Base-by-base conservation (phyloP, 768 basidiomycete genomes). In the Kwoniella dejecticola region DNA sequence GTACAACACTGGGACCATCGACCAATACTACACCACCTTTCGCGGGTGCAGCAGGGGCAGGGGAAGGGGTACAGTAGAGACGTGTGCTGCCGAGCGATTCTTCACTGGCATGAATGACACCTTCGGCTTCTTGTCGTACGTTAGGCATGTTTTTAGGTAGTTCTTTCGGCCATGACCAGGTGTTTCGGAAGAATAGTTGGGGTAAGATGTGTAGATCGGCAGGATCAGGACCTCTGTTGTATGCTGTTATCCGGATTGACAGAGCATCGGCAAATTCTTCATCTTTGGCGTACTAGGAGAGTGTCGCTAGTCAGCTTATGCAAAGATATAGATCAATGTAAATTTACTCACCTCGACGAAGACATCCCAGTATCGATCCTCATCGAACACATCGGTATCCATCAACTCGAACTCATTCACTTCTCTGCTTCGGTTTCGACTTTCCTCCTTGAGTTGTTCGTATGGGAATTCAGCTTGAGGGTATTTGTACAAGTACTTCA, bases 401-500 rank as follows among this genome's bases (percentile, higher is more conserved):
- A 95, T 80, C 70, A 98, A 87, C 80, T 99, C 96, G 73, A 85
- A 98, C 79, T 99, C 96, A 57, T 85, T 81, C 13, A 92, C 92
- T 60, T 96, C 87, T 46, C 96, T 85, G 69, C 85, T 85, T 47
- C 96, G 84, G 68, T 88, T 85, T 72, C 85, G 81, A 75, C 88
- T 94, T 81, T 99, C 93, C 46, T 82, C 80, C 12, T 96, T 89
- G 55, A 99, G 86, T 63, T 95, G 86, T 73, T 98, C 94, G 79
- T 99, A 99, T 1, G 96, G 96, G 79, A 85, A 99, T 31, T 84
- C 82, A 70, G 86, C 83, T 78, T 99, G 96, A 12, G 96, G 94
- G 70, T 99, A 99, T 79, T 99, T 99, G 85, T 99, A 99, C 58
- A 97, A 81, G 80, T 91, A 97, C 79, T 99, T 99, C 96, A 99